A percentile compares a stretch with the other conserved stretches of the same genome.
phyloP scores from a whole-genome alignment of 345 rosid genomes.

The Odontarrhena argentea region DNA sequence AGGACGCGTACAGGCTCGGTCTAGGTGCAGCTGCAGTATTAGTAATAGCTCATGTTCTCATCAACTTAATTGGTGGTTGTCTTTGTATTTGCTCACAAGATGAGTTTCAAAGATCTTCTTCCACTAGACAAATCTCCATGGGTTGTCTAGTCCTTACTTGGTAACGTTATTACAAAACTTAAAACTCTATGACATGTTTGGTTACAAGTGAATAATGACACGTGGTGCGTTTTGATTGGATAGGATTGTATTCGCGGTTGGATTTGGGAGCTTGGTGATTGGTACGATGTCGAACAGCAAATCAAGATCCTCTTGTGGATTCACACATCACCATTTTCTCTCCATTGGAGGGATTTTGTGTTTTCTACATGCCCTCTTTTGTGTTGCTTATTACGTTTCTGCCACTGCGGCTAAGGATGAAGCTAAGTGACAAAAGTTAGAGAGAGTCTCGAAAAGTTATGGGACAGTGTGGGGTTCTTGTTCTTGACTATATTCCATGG shows the following conservation, averaged over 20 bases:
- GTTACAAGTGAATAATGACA: not conserved
- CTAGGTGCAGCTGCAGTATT: constrained; percentile 73
- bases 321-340: constrained; percentile 82
- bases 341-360: constrained; percentile 89
- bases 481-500: constrained; percentile 35
- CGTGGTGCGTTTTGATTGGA: constrained; percentile 22
- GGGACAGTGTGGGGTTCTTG: constrained; percentile 31
- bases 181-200: too few relatives aligned
- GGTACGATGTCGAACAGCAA: constrained; percentile 78
- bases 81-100: constrained; percentile 83
- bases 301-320: constrained; percentile 80
- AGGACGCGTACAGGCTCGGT: constrained; percentile 77
- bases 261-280: constrained; percentile 70
- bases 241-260: constrained; percentile 79
- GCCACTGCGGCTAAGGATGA: constrained; percentile 65
- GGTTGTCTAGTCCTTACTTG: constrained; percentile 78
- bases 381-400: constrained; percentile 79
- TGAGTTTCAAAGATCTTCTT: constrained; percentile 69
- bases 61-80: constrained; percentile 81
- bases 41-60: constrained; percentile 63
- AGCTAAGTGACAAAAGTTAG: constrained; percentile 35
- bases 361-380: constrained; percentile 81
- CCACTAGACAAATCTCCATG: constrained; percentile 67
- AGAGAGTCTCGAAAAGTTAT: constrained; percentile 10
- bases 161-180: constrained; percentile 43